A percentile compares a stretch with the other conserved stretches of the same genome.
phyloP scores from a whole-genome alignment of 768 basidiomycete species.

The Pleurotus citrinopileatus region DNA sequence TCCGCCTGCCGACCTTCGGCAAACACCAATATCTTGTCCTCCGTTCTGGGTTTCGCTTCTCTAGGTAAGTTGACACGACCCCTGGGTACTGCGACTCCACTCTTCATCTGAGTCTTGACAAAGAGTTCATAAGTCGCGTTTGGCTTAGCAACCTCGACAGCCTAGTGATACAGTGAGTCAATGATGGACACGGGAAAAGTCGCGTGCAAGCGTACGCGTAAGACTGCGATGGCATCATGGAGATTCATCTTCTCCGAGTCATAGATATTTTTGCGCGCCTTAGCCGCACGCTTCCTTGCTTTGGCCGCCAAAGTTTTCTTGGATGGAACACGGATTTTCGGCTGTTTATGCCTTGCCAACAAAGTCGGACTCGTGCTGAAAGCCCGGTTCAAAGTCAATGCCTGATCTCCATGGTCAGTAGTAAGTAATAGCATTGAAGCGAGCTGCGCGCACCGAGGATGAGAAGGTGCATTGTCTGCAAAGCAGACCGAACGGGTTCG shows the following conservation, averaged over 20 bases:
- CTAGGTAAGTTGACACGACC: constrained; percentile 85
- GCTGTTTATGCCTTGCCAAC: constrained; percentile 45
- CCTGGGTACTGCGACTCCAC: constrained; percentile 81
- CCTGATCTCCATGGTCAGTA: too few species aligned
- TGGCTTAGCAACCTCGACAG: constrained; percentile 79
- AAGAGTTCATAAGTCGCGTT: constrained; percentile 76
- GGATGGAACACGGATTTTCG: constrained; percentile 55
- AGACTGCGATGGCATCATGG: constrained; percentile 60
- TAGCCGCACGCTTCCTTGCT: constrained; percentile 53
- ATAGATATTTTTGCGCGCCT: constrained; percentile 52
- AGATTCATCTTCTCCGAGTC: constrained; percentile 67
- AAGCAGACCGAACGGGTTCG: constrained; percentile 6
- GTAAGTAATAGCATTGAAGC: too few species aligned
- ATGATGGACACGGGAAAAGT: neutral
- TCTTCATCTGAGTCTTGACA: constrained; percentile 75
- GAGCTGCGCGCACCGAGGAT: constrained; percentile 3
- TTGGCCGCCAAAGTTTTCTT: constrained; percentile 73
- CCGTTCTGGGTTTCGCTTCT: constrained; percentile 67
- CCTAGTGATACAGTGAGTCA: constrained; percentile 38
- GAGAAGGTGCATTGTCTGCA: constrained; percentile 9
- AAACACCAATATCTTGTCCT: constrained; percentile 88
- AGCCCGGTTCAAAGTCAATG: constrained; percentile 21
- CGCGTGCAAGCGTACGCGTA: constrained; percentile 51
- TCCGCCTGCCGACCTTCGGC: constrained; percentile 83
- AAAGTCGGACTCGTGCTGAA: constrained; percentile 52